Evolutionary conservation across 2,329 filamentous ascomycete species (phyloP).

Genomic region (Fusarium bulbicola): DNA sequence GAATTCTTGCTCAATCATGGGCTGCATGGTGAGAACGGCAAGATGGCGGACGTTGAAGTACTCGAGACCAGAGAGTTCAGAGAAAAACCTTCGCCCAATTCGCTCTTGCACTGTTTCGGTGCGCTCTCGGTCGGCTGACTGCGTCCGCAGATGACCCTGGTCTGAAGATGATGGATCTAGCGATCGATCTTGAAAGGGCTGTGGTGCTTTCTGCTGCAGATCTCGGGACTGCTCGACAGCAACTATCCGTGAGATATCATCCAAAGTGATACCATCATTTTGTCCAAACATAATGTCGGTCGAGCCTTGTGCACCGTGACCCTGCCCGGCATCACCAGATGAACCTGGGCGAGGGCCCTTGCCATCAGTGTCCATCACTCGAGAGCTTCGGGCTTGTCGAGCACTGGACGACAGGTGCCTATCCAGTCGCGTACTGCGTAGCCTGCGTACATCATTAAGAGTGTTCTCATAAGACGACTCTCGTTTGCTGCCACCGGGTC

Average conservation of each 20-base stretch:
- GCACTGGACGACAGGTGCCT: constrained; percentile 94
- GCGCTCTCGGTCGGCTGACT: constrained; percentile 60
- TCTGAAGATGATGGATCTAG: constrained; percentile 59
- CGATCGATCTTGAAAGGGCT: constrained; percentile 45
- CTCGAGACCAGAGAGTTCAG: constrained; percentile 91
- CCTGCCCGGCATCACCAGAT: constrained; percentile 64
- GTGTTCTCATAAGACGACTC: constrained; percentile 92
- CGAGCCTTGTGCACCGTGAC: constrained; percentile 56
- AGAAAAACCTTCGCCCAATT: constrained; percentile 85
- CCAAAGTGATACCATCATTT: constrained; percentile 89
- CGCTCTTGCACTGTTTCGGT: constrained; percentile 64
- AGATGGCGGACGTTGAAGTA: constrained; percentile 98
- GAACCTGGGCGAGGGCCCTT: constrained; percentile 78
- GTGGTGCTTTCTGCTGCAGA: constrained; percentile 72
- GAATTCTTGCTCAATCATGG: constrained; percentile 88
- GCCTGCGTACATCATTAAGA: constrained; percentile 89
- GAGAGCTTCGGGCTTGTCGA: constrained; percentile 87
- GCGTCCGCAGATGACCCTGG: constrained; percentile 73
- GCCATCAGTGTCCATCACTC: constrained; percentile 77
- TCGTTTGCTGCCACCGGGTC: constrained; percentile 50
- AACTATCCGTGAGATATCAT: constrained; percentile 96
- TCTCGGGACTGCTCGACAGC: constrained; percentile 95
- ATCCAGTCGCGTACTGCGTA: constrained; percentile 93
- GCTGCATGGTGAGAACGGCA: constrained; percentile 93
- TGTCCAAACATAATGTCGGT: constrained; percentile 88